Evolutionary conservation across 345 rosid genomes (phyloP), one percentile per base, ranked within the genome.

Genomic region (Salix exigua): DNA sequence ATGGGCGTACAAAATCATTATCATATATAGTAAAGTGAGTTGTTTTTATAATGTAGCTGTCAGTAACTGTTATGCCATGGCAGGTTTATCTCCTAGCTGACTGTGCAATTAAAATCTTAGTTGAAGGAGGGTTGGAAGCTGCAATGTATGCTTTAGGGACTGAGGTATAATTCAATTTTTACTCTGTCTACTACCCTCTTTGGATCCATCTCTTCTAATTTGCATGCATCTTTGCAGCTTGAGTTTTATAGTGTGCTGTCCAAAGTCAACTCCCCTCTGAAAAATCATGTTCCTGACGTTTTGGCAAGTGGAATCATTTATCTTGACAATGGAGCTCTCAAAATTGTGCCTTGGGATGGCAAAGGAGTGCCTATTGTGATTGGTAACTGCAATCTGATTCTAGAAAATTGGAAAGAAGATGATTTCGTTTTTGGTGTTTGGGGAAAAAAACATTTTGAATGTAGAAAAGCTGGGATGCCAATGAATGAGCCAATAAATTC

Each of bases 281-380:
- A 88, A 80, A 80, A 48, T 40, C 82, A 86, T 76, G 83, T 91
- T 75, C 99, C 99, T 84, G 89, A 91, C 71, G 84, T 90, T 83
- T 55, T 91, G 81, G 91, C 90, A 18, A 93, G 92, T 37, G 99
- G 99, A 63, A 88, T 95, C 66, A 85, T 95, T 69, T 86, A 86
- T 79, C 77, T 89, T 28, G 92, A 93, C 66, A 86, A 88, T 77
- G 97, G 91, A 77, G 86, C 91, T 38, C 84, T 73, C 73, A 87
- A 78, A 70, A 87, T 89, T 78, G 86, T 85, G 75, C 87, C 92
- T 58, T 95, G 99, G 99, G 90, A 91, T 85, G 99, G 99, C n/a
- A 92, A 84, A 87, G 91, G 78, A 75, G 85, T 91, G 73, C 97
- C 96, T 73, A 82, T 82, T 74, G 84, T 89, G 50, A 83, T 92